Percentiles rank a stretch among this genome's conserved stretches.
phyloP scores from a whole-genome alignment of 805 yeast genomes.

The Monosporozyma servazzii region DNA sequence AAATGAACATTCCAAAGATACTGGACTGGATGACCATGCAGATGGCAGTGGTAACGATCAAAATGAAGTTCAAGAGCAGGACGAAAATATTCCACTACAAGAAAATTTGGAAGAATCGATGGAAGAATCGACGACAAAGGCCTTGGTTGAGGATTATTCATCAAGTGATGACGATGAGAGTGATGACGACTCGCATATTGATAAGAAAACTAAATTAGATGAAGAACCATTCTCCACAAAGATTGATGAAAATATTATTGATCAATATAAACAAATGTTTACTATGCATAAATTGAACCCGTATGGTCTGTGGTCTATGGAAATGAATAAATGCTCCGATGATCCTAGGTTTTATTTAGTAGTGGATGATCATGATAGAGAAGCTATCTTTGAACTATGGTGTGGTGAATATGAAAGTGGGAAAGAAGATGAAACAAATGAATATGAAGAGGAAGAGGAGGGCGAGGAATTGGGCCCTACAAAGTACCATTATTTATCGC shows the following conservation, averaged over 20 bases:
- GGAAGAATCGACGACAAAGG: not conserved
- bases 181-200: constrained; percentile 5
- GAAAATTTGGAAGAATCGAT: not conserved
- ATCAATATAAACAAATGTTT: constrained; percentile 31
- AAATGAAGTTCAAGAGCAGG: not conserved
- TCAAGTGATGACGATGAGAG: constrained; percentile 3
- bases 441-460: constrained; percentile 8
- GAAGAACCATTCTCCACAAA: constrained; percentile 5
- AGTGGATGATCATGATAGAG: constrained; percentile 30
- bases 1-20: not conserved
- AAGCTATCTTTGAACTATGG: constrained; percentile 41
- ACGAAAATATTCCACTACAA: not conserved
- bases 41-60: not conserved
- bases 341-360: constrained; percentile 36
- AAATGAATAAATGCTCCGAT: constrained; percentile 32
- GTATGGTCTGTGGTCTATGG: constrained; percentile 40
- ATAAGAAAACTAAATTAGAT: constrained; percentile 9
- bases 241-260: constrained; percentile 10
- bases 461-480: constrained; percentile 20
- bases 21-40: not conserved
- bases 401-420: constrained; percentile 12
- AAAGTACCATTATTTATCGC: constrained; percentile 27
- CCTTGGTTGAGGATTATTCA: constrained; percentile 1
- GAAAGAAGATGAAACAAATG: constrained; percentile 9
- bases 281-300: constrained; percentile 33